Conservation (phyloP, 2,329 filamentous ascomycete species). For the Aspergillus sp. region DNA sequence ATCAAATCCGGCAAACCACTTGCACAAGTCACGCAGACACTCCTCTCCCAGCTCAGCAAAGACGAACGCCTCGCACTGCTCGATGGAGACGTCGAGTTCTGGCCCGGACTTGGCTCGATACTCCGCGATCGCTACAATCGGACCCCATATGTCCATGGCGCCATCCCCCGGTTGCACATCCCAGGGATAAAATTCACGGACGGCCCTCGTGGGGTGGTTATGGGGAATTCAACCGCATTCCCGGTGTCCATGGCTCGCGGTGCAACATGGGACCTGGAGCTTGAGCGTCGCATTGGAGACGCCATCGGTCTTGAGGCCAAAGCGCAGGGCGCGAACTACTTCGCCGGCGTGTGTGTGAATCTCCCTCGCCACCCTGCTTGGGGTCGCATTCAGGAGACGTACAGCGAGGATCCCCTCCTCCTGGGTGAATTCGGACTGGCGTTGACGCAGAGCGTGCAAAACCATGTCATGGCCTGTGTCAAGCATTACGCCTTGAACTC, state of each 20-base stretch:
- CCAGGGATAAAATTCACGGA: constrained; percentile 21
- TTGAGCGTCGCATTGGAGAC: constrained; percentile 23
- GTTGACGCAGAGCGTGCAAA: constrained; percentile 18
- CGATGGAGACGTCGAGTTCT: constrained; percentile 6
- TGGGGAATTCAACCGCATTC: constrained; percentile 5
- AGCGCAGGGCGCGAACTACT: constrained; percentile 27
- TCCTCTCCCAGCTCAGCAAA: constrained; percentile 1
- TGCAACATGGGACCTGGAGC: constrained; percentile 25
- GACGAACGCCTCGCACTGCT: constrained; percentile 5
- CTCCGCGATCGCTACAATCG: constrained; percentile 9
- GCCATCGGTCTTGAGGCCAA: constrained; percentile 26
- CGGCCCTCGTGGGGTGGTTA: constrained; percentile 22
- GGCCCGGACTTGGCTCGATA: constrained; percentile 2
- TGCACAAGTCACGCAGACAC: background rate
- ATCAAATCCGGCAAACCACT: background rate
- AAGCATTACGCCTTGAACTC: constrained; percentile 31
- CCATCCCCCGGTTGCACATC: background rate
- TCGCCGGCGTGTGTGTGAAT: constrained; percentile 27
- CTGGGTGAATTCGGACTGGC: constrained; percentile 25
- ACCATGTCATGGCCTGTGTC: constrained; percentile 28
- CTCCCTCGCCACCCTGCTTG: constrained; percentile 24
- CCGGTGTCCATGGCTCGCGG: constrained; percentile 20
- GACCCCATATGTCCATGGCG: constrained; percentile 1
- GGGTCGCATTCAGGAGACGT: constrained; percentile 24
- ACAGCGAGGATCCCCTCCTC: constrained; percentile 22